phyloP scores from a whole-genome alignment of 1,139 yeast species.

The Yamadazyma taylorii region DNA sequence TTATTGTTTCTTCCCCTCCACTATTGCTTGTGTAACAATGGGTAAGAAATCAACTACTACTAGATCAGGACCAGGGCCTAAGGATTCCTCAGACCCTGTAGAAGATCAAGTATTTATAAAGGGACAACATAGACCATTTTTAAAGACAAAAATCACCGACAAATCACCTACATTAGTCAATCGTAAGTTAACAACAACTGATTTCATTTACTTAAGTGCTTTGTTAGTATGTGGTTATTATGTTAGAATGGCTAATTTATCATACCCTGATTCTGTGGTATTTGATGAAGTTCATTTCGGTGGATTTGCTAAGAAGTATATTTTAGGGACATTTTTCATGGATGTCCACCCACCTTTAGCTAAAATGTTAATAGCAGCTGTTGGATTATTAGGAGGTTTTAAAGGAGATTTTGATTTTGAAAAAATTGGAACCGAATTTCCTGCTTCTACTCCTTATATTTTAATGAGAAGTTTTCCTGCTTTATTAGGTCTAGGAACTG shows the following conservation, averaged over 20 bases:
- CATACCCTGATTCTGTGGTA: slow-evolving; percentile 34
- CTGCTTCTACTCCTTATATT: slow-evolving; percentile 65
- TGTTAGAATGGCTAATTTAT: slow-evolving; percentile 39
- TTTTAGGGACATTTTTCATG: slow-evolving; percentile 74
- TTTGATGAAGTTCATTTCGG: slow-evolving; percentile 56
- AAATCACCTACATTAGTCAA: slow-evolving; percentile 8
- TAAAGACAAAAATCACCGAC: slow-evolving; percentile 3
- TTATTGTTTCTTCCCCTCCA: no score
- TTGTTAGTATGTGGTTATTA: slow-evolving; percentile 54
- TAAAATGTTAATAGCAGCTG: slow-evolving; percentile 81
- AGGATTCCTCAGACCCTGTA: slow-evolving; percentile 7
- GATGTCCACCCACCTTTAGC: slow-evolving; percentile 96
- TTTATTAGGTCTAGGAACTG: slow-evolving; percentile 75
- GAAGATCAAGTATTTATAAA: slow-evolving; percentile 9
- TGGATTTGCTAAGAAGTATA: slow-evolving; percentile 74
- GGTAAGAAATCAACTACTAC: slow-evolving; percentile 1
- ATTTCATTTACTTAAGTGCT: slow-evolving; percentile 37
- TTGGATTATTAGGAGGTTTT: slow-evolving; percentile 72
- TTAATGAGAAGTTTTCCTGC: slow-evolving; percentile 90
- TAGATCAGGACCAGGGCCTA: background rate
- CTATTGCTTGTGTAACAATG: background rate
- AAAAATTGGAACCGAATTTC: slow-evolving; percentile 66
- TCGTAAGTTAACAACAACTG: slow-evolving; percentile 17
- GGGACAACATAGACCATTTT: slow-evolving; percentile 12
- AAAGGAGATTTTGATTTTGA: slow-evolving; percentile 73